These are phyloP conservation scores for Pseudogymnoascus sp. DNA, from an alignment of 2,329 filamentous ascomycete species.

Conservation along the genomic window DNA sequence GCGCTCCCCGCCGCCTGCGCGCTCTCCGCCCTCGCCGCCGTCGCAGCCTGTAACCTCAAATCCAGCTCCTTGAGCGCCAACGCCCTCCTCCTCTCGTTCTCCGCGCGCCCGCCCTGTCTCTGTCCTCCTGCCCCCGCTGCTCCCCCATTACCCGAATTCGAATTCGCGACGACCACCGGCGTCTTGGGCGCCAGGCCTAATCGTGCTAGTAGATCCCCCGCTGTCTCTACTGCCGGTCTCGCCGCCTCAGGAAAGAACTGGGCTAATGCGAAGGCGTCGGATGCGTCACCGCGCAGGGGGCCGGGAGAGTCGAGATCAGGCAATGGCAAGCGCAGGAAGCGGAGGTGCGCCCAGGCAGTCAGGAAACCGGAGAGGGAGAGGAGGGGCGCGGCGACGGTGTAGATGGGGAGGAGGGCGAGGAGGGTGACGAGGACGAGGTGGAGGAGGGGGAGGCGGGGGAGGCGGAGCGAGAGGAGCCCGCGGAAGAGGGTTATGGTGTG, in stretches of 20 bases:
- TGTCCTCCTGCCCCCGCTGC: too few relatives aligned
- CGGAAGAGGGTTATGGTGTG: constrained; percentile 94
- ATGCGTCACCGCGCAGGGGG: constrained; percentile 77
- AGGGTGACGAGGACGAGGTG: constrained; percentile 67
- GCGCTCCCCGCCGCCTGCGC: constrained; percentile 18
- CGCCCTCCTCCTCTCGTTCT: constrained; percentile 82
- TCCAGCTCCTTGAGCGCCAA: constrained; percentile 87
- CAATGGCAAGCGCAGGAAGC: constrained; percentile 79
- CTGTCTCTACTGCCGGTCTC: constrained; percentile 65
- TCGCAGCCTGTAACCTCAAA: constrained; percentile 81
- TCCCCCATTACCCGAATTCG: too few relatives aligned
- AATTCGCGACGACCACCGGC: constrained; percentile 75
- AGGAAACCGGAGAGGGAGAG: constrained; percentile 75
- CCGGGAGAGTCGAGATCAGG: constrained; percentile 55
- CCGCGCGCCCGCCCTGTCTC: constrained; percentile 68
- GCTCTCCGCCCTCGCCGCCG: constrained; percentile 35
- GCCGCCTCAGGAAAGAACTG: constrained; percentile 86
- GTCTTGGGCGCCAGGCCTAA: constrained; percentile 65
- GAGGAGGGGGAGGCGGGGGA: constrained; percentile 63
- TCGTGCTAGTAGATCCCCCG: constrained; percentile 69
- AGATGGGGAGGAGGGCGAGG: constrained; percentile 53
- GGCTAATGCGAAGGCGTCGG: constrained; percentile 91
- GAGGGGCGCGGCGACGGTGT: constrained; percentile 63
- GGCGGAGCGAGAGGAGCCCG: constrained; percentile 79
- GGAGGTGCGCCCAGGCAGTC: constrained; percentile 88